Base-by-base conservation (phyloP, 176 grass and related monocot species). In the Oryza longistaminata region DNA sequence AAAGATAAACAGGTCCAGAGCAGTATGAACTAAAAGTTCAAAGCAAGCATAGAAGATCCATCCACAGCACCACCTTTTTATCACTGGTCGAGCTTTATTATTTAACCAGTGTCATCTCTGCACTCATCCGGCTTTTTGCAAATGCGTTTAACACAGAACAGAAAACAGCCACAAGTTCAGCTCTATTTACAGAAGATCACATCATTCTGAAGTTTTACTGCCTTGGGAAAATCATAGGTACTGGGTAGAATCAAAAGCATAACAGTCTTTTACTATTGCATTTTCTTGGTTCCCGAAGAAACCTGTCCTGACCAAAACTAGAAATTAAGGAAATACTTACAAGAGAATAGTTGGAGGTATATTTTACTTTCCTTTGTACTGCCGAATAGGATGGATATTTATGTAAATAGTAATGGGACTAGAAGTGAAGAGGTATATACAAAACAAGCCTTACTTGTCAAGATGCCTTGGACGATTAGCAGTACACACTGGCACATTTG, bases 1-100 rank as follows among this genome's bases (percentile, higher is more conserved):
- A 44, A 85, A 45, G 3, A 48, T 52, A 76, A 81, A 77, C 17
- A 58, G 19, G 53, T 45, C 9, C 21, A 83, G 29, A 35, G 29
- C 74, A 45, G 21, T 26, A 25, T 3, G 67, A 85, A 85, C 17
- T 44, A 67, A 45, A 86, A 37, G 3, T 66, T 67, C 72, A 81
- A 85, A 64, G 81, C 48, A 73, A 60, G 74, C 7, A 78, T 16
- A 82, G 1, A 68, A 68, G 44, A 46, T 21, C 11, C 73, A 46
- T 70, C 3, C 75, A 44, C 19, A 62, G 9, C 25, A 85, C 31
- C 26, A 97, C 94, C 92, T 94, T 97, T 83, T 87, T 94, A 94
- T 92, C 75, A 88, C 11, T 2, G 80, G 66, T 42, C 42, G 77
- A 66, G 94, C 90, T 89, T 91, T 94, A 80, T n/a, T 92, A 97